phyloP scores from a whole-genome alignment of 352 stramenopile genomes.

The Phytophthora sp. region DNA sequence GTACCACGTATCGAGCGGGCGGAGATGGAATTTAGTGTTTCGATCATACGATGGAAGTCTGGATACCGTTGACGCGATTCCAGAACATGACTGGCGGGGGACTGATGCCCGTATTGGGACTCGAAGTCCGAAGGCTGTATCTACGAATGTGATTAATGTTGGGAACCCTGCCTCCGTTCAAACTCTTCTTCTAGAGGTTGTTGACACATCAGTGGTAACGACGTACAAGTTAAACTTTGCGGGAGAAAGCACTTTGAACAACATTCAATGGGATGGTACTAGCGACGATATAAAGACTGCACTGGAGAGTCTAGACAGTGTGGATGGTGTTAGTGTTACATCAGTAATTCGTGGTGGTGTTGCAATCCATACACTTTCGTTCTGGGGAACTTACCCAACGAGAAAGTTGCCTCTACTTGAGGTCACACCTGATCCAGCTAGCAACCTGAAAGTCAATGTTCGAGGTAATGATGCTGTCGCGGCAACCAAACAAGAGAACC shows the following conservation, averaged over 20 bases:
- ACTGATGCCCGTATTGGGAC: conserved; percentile 58
- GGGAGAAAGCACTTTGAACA: conserved; percentile 44
- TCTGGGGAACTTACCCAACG: conserved; percentile 82
- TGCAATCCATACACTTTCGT: conserved; percentile 85
- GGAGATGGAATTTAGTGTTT: conserved; percentile 72
- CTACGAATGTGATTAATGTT: conserved; percentile 47
- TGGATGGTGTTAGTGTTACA: conserved; percentile 60
- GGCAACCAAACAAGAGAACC: conserved; percentile 52
- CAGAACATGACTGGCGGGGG: conserved; percentile 64
- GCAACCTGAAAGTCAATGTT: conserved; percentile 48
- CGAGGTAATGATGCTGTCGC: conserved; percentile 57
- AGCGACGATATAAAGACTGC: conserved; percentile 42
- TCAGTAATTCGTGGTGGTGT: conserved; percentile 52
- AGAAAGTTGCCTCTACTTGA: conserved; percentile 55
- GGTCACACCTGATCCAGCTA: conserved; percentile 18
- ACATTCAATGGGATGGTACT: conserved; percentile 47
- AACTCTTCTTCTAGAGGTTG: conserved; percentile 59
- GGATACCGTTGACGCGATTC: conserved; percentile 61
- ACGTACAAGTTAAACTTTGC: conserved; percentile 64
- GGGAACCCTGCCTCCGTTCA: conserved; percentile 63
- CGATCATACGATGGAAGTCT: conserved; percentile 65
- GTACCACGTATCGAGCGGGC: conserved; percentile 51
- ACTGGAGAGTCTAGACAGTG: conserved; percentile 49
- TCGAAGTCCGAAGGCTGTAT: conserved; percentile 38
- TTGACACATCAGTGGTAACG: conserved; percentile 19